These are phyloP conservation scores for Zea mays DNA, from an alignment of 176 grass and related monocot genomes.

Conservation along the genomic window Zm-B73-REFERENCE-NAM-5.0 NC_050103.1:150211001-150211500, in stretches of 20 bases:
- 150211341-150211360: conserved; percentile 46
- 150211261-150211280: conserved; percentile 81
- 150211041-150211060: conserved; percentile 82
- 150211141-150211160: conserved; percentile 81
- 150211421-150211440: conserved; percentile 54
- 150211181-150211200: conserved; percentile 69
- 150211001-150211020: conserved; percentile 47
- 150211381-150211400: conserved; percentile 88
- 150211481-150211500: conserved; percentile 67
- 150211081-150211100: conserved; percentile 68
- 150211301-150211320: conserved; percentile 86
- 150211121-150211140: conserved; percentile 74
- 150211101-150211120: conserved; percentile 58
- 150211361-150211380: conserved; percentile 68
- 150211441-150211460: conserved; percentile 64
- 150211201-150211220: conserved; percentile 97
- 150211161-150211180: conserved; percentile 51
- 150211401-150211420: conserved; percentile 55
- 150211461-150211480: conserved; percentile 45
- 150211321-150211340: conserved; percentile 53
- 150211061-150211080: conserved; percentile 60
- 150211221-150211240: conserved; percentile 57
- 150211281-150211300: conserved; percentile 86
- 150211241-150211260: conserved; percentile 50
- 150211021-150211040: conserved; percentile 63